Percentiles rank a stretch among this genome's conserved stretches.
Conservation (phyloP, 768 basidiomycete genomes). For the Myochromella boudieri region DNA sequence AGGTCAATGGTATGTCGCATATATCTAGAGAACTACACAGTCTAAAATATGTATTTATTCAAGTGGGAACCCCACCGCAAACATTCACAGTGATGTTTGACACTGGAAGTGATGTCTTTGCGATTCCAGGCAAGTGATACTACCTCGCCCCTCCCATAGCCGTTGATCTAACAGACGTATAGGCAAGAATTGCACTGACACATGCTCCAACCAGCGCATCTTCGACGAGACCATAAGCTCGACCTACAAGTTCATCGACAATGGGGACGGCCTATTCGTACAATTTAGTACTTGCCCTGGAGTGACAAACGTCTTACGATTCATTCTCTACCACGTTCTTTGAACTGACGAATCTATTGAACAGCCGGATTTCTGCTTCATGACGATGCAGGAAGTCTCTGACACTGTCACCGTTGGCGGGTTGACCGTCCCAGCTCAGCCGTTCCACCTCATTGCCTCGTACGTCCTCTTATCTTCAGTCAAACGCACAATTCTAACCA, state of each 20-base stretch:
- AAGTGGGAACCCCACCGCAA: constrained; percentile 57
- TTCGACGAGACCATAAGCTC: constrained; percentile 19
- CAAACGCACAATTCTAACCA: too few species aligned
- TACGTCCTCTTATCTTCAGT: too few species aligned
- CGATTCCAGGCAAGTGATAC: constrained; percentile 9
- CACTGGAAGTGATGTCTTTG: constrained; percentile 12
- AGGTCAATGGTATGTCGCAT: constrained; percentile 36
- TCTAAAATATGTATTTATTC: too few species aligned
- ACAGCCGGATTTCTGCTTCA: too few species aligned
- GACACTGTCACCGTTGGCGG: constrained; percentile 52
- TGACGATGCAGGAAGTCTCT: constrained; percentile 40
- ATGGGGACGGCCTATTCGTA: constrained; percentile 7
- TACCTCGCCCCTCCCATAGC: constrained; percentile 26
- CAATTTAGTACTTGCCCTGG: constrained; percentile 13
- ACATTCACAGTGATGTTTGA: constrained; percentile 29
- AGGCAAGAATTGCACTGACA: constrained; percentile 15
- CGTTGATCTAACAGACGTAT: not conserved
- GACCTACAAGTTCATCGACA: constrained; percentile 14
- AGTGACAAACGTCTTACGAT: constrained; percentile 10
- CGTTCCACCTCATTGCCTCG: constrained; percentile 15
- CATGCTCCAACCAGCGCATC: constrained; percentile 10
- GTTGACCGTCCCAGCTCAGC: constrained; percentile 7
- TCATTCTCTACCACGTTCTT: constrained; percentile 24
- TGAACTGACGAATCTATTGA: too few species aligned
- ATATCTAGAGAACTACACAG: not conserved